Base-by-base conservation (phyloP, 768 basidiomycete species). In the Rhodotorula sphaerocarpa region DNA sequence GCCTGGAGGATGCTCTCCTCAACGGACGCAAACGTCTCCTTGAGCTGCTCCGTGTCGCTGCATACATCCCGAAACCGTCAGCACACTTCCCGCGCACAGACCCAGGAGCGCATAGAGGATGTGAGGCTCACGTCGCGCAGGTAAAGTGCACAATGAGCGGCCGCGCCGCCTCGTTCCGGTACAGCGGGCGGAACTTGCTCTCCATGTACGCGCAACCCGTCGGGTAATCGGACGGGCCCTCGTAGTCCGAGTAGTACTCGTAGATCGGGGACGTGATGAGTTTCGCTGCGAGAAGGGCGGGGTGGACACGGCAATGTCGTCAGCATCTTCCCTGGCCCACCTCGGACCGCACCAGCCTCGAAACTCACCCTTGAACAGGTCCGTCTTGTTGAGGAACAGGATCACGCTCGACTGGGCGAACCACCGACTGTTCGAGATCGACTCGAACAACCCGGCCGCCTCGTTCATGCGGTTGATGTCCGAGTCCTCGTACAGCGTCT, bases 401-500 rank as follows among this genome's bases (percentile, higher is more conserved):
- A 90, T 88, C 70, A 95, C 92, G 7, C 86, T 89, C 10, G 91
- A 92, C 79, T 90, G 88, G 73, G 90, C 87, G 74, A 93, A 93
- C 90, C 89, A 95, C 61, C 92, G 82, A 41, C 90, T 91, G 73
- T 96, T 96, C 78, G 91, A 93, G 79, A 96, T 96, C 52, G 90
- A 92, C 76, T 97, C 93, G 75, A 96, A 97, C 56, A 96, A 84
- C 0, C 91, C 91, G 45, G 96, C 77, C 0, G 91, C 88, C 75
- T 96, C 93, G 79, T 95, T 88, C 90, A 99, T 95, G 70, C 91
- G 90, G 77, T 96, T 96, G 51, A 73, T 66, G 47, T 67, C 67
- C 34, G 71, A 70, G 58, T 73, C 72, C 44, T 70, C 65, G 59
- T 64, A 63, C 79, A 92, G 89, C 74, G 93, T 90, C 76, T 96